Base-by-base conservation (phyloP, 345 rosid species). In the Brassica cretica region DNA sequence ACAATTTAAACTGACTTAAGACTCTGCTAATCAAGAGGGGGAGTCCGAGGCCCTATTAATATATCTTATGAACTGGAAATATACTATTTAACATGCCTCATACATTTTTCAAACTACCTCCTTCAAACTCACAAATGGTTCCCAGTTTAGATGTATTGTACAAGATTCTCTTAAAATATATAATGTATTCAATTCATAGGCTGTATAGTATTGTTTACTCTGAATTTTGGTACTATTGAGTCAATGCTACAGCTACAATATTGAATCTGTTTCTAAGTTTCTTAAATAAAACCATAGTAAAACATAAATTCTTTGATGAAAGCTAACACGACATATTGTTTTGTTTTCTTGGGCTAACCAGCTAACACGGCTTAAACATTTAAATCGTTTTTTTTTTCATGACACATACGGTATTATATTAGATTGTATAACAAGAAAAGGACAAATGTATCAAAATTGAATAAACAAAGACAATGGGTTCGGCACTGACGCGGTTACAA, bases 401-500 rank as follows among this genome's bases (percentile, higher is more conserved):
- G 33, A 5, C 6, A 6, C 35, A 7, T 8, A 21, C 14, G 19
- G 5, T 12, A 37, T 24, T 60, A 44, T 41, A 25, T 37, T 15
- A 71, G 55, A 35, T 37, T 39, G 2, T 25, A 6, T 14, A 59
- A 58, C 74, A 14, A 19, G 19, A 8, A 39, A 44, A 44, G 53
- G 53, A 27, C 39, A 35, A 29, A 32, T 10, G 25, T 58, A 19
- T 58, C 3, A 37, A 21, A 60, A 5, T 9, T 39, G 41, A 60
- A 8, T 19, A 14, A 64, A 73, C 11, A 19, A 64, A 33, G 32
- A 51, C 18, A 49, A 49, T 49, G 18, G 56, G 8, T 49, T 64
- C 18, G 53, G 25, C 64, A 53, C 64, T 65, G 39, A 75, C 78
- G 78, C 49, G 59, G 72, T 18, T 67, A 68, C 73, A 18, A 60